phyloP scores from a whole-genome alignment of 2,329 filamentous ascomycete genomes.

The Madurella fahalii region DNA sequence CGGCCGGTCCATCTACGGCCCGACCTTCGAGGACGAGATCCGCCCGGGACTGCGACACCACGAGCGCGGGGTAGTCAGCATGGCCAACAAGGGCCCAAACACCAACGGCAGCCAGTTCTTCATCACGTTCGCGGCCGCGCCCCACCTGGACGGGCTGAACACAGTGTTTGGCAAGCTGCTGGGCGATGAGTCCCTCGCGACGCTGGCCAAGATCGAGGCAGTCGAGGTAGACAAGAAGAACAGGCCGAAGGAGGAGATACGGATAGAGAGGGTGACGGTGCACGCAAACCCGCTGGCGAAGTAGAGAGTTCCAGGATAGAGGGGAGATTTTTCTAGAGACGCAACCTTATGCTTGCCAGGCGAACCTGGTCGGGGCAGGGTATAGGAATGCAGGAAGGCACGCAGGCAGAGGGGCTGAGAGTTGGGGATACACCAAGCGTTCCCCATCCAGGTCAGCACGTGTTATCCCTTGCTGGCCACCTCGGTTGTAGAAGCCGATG shows the following conservation, averaged over 20 bases:
- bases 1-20: slow-evolving; percentile 69
- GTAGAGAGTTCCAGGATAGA: slow-evolving; percentile 25
- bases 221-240: slow-evolving; percentile 75
- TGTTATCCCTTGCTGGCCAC: too few species aligned
- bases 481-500: too few species aligned
- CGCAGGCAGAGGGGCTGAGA: too few species aligned
- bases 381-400: too few species aligned
- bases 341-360: too few species aligned
- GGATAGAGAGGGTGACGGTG: slow-evolving; percentile 66
- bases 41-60: slow-evolving; percentile 65
- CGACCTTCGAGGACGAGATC: slow-evolving; percentile 76
- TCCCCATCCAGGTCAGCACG: too few species aligned
- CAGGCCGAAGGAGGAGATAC: slow-evolving; percentile 54
- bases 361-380: too few species aligned
- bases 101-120: slow-evolving; percentile 82
- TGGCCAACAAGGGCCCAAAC: slow-evolving; percentile 72
- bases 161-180: slow-evolving; percentile 76
- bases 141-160: slow-evolving; percentile 79
- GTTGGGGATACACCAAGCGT: too few species aligned
- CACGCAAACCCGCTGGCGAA: slow-evolving; percentile 76
- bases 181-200: slow-evolving; percentile 59
- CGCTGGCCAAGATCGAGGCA: slow-evolving; percentile 66
- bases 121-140: slow-evolving; percentile 69
- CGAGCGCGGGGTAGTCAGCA: slow-evolving; percentile 65
- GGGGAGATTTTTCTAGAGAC: not conserved